Evolutionary conservation across 2,329 filamentous ascomycete species (phyloP), one percentile per base, ranked within the genome.

Genomic region (Epichloe sylvatica): DNA sequence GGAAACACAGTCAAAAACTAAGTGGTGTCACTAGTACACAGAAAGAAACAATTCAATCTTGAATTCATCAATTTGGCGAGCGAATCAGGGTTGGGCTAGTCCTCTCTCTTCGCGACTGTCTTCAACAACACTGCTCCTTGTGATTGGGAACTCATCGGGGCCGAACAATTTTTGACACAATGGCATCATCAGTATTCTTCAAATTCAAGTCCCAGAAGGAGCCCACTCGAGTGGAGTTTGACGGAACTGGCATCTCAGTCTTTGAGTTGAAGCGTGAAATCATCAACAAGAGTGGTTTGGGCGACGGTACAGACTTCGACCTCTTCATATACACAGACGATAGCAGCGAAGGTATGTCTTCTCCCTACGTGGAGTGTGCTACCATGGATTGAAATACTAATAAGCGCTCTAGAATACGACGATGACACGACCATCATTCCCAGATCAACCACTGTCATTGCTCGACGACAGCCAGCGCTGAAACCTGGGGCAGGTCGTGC

Each of bases 161-260:
- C 23, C 44, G 55, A 54, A 46, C 19, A 23, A 49, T 49, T 72
- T 45, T n/a, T 30, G 37, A 80, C 38, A 43, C 62, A 62, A 96
- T 96, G 90, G 81, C 88, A 65, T 95, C 92, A 51, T 97, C 90
- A 57, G 92, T 98, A 64, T 97, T 96, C 72, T 98, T 96, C 86
- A 95, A 95, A 73, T 98, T 98, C 83, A 97, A 96, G 73, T 97
- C 91, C 59, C 89, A 94, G 66, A 96, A 89, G 73, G 92, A 97
- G 65, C 87, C 89, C 53, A 88, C 88, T 51, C 82, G 90, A 63
- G 89, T 98, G 61, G 86, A 90, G 63, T 97, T 98, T 68, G 91
- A 98, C 70, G 92, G 92, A 64, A 96, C 91, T 60, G 88, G 88
- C 68, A 94, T 97, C 64, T 95, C 91, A 54, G 92, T 97, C 55